Evolutionary conservation across 177 flowering plant genomes (phyloP).

Genomic region (Vitis hybrid): DNA sequence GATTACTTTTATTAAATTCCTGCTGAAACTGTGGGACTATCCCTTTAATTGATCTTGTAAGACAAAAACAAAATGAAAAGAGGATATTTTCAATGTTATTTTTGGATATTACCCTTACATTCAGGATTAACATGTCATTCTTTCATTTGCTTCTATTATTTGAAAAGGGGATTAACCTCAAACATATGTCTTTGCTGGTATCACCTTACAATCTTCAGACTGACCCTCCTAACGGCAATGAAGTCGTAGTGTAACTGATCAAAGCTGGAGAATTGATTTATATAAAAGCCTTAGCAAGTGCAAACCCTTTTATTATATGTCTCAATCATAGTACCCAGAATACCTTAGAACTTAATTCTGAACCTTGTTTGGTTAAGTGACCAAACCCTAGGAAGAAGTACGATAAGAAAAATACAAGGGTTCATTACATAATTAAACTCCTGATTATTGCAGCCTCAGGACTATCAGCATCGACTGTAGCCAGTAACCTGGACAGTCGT

Average conservation of each 20-base stretch:
- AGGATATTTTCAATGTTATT: too few species aligned
- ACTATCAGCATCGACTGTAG: constrained; percentile 54
- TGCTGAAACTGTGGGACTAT: too few species aligned
- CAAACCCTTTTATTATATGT: constrained; percentile 24
- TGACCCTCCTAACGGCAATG: too few species aligned
- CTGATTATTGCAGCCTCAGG: constrained; percentile 62
- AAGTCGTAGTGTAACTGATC: constrained; percentile 11
- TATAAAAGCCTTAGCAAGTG: constrained; percentile 16
- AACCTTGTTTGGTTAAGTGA: constrained; percentile 12
- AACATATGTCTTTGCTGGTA: too few species aligned
- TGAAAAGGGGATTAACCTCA: too few species aligned
- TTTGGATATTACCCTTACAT: too few species aligned
- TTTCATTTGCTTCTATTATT: too few species aligned
- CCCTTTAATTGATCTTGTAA: too few species aligned
- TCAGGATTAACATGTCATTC: too few species aligned
- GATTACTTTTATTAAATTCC: too few species aligned
- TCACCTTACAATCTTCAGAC: too few species aligned
- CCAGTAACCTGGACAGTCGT: constrained; percentile 55
- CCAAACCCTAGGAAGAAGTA: constrained; percentile 13
- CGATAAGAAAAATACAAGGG: neutral
- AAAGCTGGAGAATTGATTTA: neutral
- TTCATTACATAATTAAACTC: constrained; percentile 35
- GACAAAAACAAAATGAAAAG: too few species aligned
- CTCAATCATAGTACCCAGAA: constrained; percentile 2
- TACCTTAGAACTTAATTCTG: neutral